Evolutionary conservation across 2,329 filamentous ascomycete species (phyloP), one percentile per base, ranked within the genome.

Genomic region (Neofusicoccum umdonicola): DNA sequence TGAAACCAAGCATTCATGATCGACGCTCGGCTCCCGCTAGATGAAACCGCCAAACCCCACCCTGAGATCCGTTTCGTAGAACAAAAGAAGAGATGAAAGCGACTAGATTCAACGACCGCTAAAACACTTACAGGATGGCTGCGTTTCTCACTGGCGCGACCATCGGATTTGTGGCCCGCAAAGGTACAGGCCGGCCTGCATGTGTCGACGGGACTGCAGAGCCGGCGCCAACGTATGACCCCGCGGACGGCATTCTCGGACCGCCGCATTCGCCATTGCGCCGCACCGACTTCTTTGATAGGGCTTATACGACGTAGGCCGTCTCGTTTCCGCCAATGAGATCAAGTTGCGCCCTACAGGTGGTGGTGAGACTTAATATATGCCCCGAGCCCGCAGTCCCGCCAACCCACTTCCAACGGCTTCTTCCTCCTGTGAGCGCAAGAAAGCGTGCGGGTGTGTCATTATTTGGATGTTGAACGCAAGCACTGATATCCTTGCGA

Each of bases 1-100:
- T 60, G 42, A 60, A 47, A 39, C 56, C 42, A 47, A 47, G 56
- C 56, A 35, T 35, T 37, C 56, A 60, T 60, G 56, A 48, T 60
- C 56, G 27, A 47, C 56, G 42, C 42, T 60, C 56, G 56, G 56
- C 31, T 47, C 42, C 15, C 31, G 56, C 27, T 22, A 37, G 3
- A 37, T 60, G 63, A 65, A 48, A 60, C 57, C 37, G 15, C 31
- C 17, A 37, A 27, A 48, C 50, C 31, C 4, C 63, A 48, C 17
- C 56, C 58, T 69, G 64, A 12, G 27, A 34, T 41, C 8, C 54
- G 9, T n/a, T 47, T n/a, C n/a, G 2, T 12, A 9, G 11, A 15
- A 9, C 37, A 31, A 4, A 3, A 56, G n/a, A 22, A 22, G 27
- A 27, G n/a, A 50, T 15, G 47, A 1, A 51, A 51, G 48, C 48